Conservation (phyloP, 352 stramenopile genomes). For the Phytophthora nicotianae region DNA sequence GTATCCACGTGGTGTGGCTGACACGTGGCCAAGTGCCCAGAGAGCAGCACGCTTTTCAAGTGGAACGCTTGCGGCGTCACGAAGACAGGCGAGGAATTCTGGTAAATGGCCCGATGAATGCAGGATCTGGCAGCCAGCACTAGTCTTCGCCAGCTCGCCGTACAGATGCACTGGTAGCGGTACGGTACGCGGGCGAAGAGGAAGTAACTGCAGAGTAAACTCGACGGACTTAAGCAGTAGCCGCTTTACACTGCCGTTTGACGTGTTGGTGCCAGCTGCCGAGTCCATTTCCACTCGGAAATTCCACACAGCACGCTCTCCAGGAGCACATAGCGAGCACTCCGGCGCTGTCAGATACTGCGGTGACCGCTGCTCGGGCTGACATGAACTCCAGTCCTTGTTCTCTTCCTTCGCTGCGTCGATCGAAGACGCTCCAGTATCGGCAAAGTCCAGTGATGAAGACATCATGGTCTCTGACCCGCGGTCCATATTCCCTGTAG, state of each 20-base stretch:
- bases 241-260: constrained; percentile 65
- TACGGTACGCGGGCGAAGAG: constrained; percentile 76
- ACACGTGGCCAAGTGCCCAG: constrained; percentile 86
- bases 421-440: constrained; percentile 55
- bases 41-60: constrained; percentile 86
- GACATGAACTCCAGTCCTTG: constrained; percentile 90
- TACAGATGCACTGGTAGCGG: constrained; percentile 86
- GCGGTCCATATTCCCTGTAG: constrained; percentile 54
- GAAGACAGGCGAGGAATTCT: constrained; percentile 83
- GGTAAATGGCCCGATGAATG: constrained; percentile 81
- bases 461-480: constrained; percentile 65
- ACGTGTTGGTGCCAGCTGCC: constrained; percentile 45
- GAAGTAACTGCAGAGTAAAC: constrained; percentile 87
- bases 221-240: constrained; percentile 89
- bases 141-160: constrained; percentile 86
- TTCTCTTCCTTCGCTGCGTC: constrained; percentile 82
- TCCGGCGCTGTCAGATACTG: constrained; percentile 72
- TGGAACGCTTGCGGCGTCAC: constrained; percentile 80
- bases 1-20: constrained; percentile 77
- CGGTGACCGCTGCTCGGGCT: constrained; percentile 77
- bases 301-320: constrained; percentile 88
- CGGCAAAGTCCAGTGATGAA: constrained; percentile 61
- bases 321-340: constrained; percentile 78
- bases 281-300: constrained; percentile 89
- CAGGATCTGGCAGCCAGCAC: constrained; percentile 79